A percentile compares a stretch with the other conserved stretches of the same genome.
These are phyloP conservation scores for Narthecium ossifragum DNA, from an alignment of 106 monocot species.

Conservation along the genomic window DNA sequence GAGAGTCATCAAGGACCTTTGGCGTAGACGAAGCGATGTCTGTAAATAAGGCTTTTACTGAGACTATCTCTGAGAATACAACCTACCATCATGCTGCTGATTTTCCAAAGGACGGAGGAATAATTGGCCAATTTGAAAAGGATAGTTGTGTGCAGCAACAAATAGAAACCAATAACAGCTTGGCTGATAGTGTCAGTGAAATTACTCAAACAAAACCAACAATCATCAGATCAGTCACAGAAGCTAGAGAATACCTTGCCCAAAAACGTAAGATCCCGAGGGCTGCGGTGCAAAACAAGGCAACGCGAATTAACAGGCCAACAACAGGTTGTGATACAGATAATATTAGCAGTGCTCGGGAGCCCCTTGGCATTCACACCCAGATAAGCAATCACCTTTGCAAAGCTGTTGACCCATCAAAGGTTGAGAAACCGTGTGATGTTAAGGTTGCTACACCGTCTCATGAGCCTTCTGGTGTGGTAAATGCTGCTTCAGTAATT, in stretches of 20 bases:
- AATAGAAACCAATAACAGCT: slow-evolving; percentile 5
- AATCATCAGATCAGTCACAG: slow-evolving; percentile 52
- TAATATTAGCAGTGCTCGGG: no score
- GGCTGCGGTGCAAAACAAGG: slow-evolving; percentile 1
- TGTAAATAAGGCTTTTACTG: not conserved
- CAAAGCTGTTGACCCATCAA: not conserved
- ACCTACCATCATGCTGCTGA: not conserved
- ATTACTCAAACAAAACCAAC: slow-evolving; percentile 20
- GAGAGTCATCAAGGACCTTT: no score
- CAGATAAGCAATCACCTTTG: not conserved
- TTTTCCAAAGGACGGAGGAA: slow-evolving; percentile 8
- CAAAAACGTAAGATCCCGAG: slow-evolving; percentile 17
- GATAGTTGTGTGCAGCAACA: not conserved
- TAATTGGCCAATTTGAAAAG: not conserved
- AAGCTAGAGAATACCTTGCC: slow-evolving; percentile 62
- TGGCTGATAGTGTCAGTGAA: slow-evolving; percentile 6
- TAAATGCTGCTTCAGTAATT: not conserved
- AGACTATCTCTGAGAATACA: not conserved
- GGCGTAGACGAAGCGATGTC: no score
- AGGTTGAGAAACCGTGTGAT: not conserved
- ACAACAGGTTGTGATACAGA: not conserved
- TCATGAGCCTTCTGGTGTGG: not conserved
- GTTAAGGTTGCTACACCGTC: no score
- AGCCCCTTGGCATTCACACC: not conserved
- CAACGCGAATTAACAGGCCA: not conserved